phyloP scores from a whole-genome alignment of 208 protist species.

The Herpetomonas samuelpessoai region DNA sequence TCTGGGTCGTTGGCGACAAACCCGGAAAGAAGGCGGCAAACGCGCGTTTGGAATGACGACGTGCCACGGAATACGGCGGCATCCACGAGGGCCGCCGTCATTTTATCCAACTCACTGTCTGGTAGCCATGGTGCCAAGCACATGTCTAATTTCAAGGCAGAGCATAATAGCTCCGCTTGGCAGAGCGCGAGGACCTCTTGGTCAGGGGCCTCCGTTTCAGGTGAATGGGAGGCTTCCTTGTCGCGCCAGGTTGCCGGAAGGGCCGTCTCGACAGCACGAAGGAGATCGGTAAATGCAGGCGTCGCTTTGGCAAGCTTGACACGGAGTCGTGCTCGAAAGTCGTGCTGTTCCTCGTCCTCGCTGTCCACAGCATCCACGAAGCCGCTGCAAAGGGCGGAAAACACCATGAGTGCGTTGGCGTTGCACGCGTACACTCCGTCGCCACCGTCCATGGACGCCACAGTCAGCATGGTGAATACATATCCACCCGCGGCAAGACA shows the following conservation, averaged over 20 bases:
- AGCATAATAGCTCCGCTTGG: background rate
- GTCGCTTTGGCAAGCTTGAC: background rate
- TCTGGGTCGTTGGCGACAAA: background rate
- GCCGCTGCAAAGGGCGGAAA: constrained; percentile 29
- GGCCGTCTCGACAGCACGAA: background rate
- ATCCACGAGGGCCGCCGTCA: background rate
- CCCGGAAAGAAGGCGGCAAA: background rate
- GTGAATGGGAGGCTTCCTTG: background rate
- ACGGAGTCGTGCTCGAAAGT: too few species aligned
- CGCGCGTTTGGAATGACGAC: background rate
- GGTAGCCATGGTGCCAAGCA: background rate
- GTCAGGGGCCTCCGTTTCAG: too few species aligned
- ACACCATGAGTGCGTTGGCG: constrained; percentile 23
- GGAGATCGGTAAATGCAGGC: background rate
- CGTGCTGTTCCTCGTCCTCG: constrained; percentile 6
- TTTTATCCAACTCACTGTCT: background rate
- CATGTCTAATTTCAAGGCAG: background rate
- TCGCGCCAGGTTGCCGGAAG: too few species aligned
- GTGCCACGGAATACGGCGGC: background rate
- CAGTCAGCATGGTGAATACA: constrained; percentile 34
- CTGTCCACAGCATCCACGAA: constrained; percentile 28
- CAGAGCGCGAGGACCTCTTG: too few species aligned
- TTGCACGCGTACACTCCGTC: constrained; percentile 10
- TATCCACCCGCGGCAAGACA: constrained; percentile 27
- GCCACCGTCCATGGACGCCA: constrained; percentile 6